These are phyloP conservation scores for Gymnopilus dilepis DNA, from an alignment of 768 basidiomycete species.

Conservation along the genomic window DNA sequence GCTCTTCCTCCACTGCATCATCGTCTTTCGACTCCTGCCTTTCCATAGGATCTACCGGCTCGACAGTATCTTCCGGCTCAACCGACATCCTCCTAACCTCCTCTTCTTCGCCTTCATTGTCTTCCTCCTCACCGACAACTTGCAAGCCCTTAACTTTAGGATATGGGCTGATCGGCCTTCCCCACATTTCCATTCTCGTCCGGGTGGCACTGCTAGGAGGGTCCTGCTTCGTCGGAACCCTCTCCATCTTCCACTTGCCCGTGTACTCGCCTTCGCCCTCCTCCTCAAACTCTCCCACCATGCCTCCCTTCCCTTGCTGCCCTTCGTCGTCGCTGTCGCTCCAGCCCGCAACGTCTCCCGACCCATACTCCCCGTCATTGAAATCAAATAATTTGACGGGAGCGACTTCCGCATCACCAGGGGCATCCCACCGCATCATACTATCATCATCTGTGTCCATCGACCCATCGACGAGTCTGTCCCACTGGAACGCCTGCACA, in stretches of 20 bases:
- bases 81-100: conserved; percentile 25
- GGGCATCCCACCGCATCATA: conserved; percentile 38
- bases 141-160: conserved; percentile 41
- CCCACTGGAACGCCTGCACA: conserved; percentile 30
- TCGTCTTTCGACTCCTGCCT: background rate
- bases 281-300: conserved; percentile 25
- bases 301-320: background rate
- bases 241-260: conserved; percentile 61
- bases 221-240: conserved; percentile 66
- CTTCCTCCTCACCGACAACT: conserved; percentile 24
- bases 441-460: conserved; percentile 30
- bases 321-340: conserved; percentile 43
- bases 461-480: conserved; percentile 18
- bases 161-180: conserved; percentile 73
- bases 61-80: conserved; percentile 18
- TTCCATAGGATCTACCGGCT: background rate
- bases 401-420: conserved; percentile 31
- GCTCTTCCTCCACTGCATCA: conserved; percentile 31
- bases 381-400: conserved; percentile 37
- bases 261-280: conserved; percentile 70
- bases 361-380: conserved; percentile 27
- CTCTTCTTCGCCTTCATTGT: conserved; percentile 29
- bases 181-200: conserved; percentile 62
- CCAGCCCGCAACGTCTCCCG: conserved; percentile 33
- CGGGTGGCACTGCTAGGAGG: conserved; percentile 64